Base-by-base conservation (phyloP, 176 grass and related monocot species). In the Oryza nivara region DNA sequence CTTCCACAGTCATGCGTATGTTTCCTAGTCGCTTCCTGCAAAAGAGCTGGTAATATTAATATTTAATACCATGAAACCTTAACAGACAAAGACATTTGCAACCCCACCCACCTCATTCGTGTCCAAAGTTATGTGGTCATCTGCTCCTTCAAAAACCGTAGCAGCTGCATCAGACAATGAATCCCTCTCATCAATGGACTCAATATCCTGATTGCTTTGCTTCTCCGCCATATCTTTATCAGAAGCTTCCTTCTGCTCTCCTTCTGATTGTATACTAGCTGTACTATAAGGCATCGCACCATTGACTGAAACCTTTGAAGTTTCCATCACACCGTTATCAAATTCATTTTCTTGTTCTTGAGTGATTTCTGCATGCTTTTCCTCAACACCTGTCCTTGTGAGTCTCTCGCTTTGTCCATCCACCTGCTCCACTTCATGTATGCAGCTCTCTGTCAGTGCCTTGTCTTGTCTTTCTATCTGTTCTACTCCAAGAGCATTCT, bases 401-500 rank as follows among this genome's bases (percentile, higher is more conserved):
- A 83, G 44, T 1, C 32, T 56, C 56, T 73, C 23, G 0, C 58
- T 88, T 72, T 78, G 80, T 78, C 17, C 81, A 35, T 73, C 78
- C 43, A 71, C 67, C 65, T 77, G 72, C 34, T 72, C 78, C 3
- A 64, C 54, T 5, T 20, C 45, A 47, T 78, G 7, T 19, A 36
- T 72, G 66, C 9, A 36, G 26, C 65, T 52, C 47, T 41, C 54
- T 82, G 34, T 38, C 72, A 77, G 48, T 58, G 25, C 3, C 38
- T 45, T 70, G 19, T 1, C 19, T 72, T 82, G 72, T 72, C 67
- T 56, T 28, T 81, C 75, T 67, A 72, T 22, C 19, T 67, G 83
- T 77, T 85, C 35, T 77, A 89, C 28, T 68, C 26, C 64, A 80
- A 68, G 40, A 80, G 70, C 82, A 81, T 70, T 77, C 46, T 75